Evolutionary conservation across 2,329 filamentous ascomycete species (phyloP).

Genomic region (Fusarium aywerte): DNA sequence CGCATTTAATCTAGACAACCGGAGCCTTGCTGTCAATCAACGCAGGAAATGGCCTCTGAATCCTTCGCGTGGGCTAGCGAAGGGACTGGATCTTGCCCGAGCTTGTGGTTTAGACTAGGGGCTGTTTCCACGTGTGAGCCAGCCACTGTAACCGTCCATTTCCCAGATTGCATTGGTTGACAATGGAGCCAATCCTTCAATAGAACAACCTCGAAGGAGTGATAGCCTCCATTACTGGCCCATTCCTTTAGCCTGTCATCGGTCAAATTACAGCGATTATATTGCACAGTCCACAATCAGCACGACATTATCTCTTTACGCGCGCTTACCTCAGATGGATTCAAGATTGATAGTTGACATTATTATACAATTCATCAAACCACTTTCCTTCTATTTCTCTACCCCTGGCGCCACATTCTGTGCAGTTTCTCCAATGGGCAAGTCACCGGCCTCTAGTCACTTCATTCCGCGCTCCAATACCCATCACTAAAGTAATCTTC

Average conservation of each 20-base stretch:
- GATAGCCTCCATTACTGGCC: conserved; percentile 4
- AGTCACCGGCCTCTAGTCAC: background rate
- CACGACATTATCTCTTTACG: background rate
- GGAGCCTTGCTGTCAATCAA: too few species aligned
- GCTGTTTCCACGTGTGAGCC: conserved; percentile 28
- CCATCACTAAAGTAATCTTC: background rate
- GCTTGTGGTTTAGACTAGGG: conserved; percentile 37
- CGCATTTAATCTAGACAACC: background rate
- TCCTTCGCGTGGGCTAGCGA: conserved; percentile 4
- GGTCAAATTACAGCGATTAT: conserved; percentile 2
- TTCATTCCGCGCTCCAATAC: background rate
- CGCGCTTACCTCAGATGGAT: conserved; percentile 10
- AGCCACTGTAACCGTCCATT: background rate
- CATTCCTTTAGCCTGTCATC: background rate
- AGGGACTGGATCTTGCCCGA: conserved; percentile 39
- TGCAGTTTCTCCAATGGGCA: conserved; percentile 25
- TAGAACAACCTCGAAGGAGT: background rate
- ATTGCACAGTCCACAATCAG: background rate
- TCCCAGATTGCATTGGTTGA: background rate
- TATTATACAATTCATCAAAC: background rate
- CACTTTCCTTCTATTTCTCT: background rate
- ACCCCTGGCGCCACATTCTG: conserved; percentile 27
- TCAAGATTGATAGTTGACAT: background rate
- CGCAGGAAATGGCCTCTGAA: background rate
- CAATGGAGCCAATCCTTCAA: background rate